phyloP scores from a whole-genome alignment of 1,284 basidiomycete genomes.

The Pulveroboletus sp. region DNA sequence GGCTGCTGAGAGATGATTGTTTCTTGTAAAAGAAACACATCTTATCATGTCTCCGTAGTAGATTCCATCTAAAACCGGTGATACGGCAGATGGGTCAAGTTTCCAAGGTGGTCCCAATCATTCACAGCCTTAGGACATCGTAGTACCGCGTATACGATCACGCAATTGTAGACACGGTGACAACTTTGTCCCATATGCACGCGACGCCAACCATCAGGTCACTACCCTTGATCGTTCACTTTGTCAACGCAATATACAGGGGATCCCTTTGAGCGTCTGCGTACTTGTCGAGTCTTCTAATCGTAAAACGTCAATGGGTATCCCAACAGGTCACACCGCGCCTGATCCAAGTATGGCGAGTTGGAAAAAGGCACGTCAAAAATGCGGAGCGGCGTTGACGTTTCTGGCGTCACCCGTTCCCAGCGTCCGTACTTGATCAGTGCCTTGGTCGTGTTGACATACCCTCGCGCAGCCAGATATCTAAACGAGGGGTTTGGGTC shows the following conservation, averaged over 20 bases:
- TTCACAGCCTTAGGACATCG: too few relatives aligned
- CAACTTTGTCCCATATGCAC: too few relatives aligned
- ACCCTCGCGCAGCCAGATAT: constrained; percentile 40
- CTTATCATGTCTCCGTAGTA: too few relatives aligned
- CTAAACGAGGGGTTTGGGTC: constrained; percentile 43
- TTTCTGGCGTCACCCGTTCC: constrained; percentile 1
- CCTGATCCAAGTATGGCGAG: constrained; percentile 11
- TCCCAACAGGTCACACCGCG: constrained; percentile 15
- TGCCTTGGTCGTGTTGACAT: constrained; percentile 10
- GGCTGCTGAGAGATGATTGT: too few relatives aligned
- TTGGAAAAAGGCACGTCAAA: constrained; percentile 12
- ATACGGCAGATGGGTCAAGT: too few relatives aligned
- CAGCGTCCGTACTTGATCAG: constrained; percentile 1
- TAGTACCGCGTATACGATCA: too few relatives aligned
- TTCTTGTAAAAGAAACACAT: too few relatives aligned
- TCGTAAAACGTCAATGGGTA: constrained; percentile 12
- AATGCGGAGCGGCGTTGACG: constrained; percentile 4
- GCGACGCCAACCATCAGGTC: too few relatives aligned
- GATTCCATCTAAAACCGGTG: too few relatives aligned
- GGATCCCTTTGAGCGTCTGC: not conserved
- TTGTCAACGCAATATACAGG: not conserved
- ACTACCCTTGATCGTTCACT: not conserved
- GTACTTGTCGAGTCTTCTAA: not conserved
- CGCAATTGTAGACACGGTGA: too few relatives aligned
- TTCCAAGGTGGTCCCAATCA: too few relatives aligned